Evolutionary conservation across 2,329 filamentous ascomycete genomes (phyloP).

Genomic region (Drechslerella dactyloides): DNA sequence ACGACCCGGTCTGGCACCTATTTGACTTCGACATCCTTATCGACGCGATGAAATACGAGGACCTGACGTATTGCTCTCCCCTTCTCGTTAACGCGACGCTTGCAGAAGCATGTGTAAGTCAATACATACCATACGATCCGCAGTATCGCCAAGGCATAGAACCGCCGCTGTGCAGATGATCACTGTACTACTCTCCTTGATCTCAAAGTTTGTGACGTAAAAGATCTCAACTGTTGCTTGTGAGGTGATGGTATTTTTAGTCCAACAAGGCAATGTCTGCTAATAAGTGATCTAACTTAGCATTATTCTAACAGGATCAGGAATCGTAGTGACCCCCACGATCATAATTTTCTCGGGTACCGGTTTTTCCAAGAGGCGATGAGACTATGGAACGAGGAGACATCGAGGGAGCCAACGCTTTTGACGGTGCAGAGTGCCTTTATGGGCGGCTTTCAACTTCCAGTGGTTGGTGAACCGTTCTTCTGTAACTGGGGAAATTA

Average conservation of each 20-base stretch:
- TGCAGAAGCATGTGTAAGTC: constrained; percentile 51
- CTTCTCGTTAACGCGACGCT: constrained; percentile 45
- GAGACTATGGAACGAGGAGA: constrained; percentile 41
- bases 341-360: constrained; percentile 38
- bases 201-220: constrained; percentile 24
- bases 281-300: constrained; percentile 8
- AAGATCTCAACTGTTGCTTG: constrained; percentile 28
- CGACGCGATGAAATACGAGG: constrained; percentile 40
- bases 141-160: constrained; percentile 13
- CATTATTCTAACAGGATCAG: constrained; percentile 45
- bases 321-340: constrained; percentile 36
- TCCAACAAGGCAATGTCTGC: background rate
- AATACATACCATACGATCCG: constrained; percentile 27
- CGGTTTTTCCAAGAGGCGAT: constrained; percentile 45
- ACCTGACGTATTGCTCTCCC: constrained; percentile 40
- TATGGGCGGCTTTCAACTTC: constrained; percentile 35
- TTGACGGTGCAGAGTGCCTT: constrained; percentile 38
- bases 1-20: constrained; percentile 43
- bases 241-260: constrained; percentile 5
- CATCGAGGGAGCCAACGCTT: constrained; percentile 11
- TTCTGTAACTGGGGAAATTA: background rate
- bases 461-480: constrained; percentile 16
- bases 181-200: constrained; percentile 27
- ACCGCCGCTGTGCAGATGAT: background rate
- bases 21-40: constrained; percentile 47